These are phyloP conservation scores for Strombidium stylifer DNA, from an alignment of 73 alveolate species.

Conservation along the genomic window DNA sequence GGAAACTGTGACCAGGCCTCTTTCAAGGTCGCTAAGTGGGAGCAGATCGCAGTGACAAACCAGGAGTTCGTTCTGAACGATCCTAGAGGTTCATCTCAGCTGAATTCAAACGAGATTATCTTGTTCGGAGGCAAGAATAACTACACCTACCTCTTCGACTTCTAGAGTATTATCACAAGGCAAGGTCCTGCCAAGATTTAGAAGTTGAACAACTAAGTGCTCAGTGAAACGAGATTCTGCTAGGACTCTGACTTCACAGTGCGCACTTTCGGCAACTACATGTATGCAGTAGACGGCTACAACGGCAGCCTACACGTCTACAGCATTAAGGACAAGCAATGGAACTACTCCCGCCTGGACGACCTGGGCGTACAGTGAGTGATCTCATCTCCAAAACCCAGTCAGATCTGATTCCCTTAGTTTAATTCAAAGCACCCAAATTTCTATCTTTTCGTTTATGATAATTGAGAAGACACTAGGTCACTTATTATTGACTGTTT, in stretches of 20 bases:
- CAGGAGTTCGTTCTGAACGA: constrained; percentile 3
- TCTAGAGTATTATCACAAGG: neutral
- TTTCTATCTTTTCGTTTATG: too few species aligned
- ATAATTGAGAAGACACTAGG: too few species aligned
- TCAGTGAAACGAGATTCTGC: constrained; percentile 4
- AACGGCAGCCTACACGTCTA: constrained; percentile 27
- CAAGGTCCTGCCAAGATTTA: too few species aligned
- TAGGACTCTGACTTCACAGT: constrained; percentile 28
- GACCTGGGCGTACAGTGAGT: constrained; percentile 19
- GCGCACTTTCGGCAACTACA: constrained; percentile 26
- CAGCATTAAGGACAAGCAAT: constrained; percentile 24
- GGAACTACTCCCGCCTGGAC: constrained; percentile 28
- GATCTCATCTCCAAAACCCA: too few species aligned
- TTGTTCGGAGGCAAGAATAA: constrained; percentile 27
- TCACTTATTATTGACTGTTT: neutral
- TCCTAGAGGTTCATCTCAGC: constrained; percentile 5
- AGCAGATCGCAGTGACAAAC: neutral
- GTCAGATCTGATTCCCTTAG: too few species aligned
- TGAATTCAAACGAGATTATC: constrained; percentile 7
- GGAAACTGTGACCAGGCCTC: too few species aligned
- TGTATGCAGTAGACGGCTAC: constrained; percentile 34
- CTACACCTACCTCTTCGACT: constrained; percentile 11
- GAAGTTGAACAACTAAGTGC: too few species aligned
- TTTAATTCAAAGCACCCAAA: too few species aligned
- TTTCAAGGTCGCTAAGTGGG: constrained; percentile 24